phyloP scores from a whole-genome alignment of 805 yeast species.

The Geotrichum ghanense region DNA sequence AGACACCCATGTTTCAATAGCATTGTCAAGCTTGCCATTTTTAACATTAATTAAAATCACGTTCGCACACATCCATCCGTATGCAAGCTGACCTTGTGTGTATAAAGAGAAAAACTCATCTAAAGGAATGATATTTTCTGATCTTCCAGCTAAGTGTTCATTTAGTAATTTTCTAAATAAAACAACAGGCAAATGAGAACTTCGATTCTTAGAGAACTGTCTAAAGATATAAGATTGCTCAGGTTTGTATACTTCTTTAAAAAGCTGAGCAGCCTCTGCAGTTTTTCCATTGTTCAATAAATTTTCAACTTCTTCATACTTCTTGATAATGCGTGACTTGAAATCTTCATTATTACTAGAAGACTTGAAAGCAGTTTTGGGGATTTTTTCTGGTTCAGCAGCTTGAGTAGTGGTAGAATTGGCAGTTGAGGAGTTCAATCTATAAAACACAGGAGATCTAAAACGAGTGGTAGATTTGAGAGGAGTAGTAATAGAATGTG shows the following conservation, averaged over 20 bases:
- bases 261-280: conserved; percentile 3
- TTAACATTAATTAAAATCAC: conserved; percentile 17
- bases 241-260: conserved; percentile 1
- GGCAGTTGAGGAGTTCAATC: no score
- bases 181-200: not conserved
- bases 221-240: not conserved
- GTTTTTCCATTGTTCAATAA: not conserved
- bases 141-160: not conserved
- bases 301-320: not conserved
- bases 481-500: no score
- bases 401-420: no score
- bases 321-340: no score
- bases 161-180: conserved; percentile 2
- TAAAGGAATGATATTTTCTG: not conserved
- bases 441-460: no score
- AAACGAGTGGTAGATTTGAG: no score
- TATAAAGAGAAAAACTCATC: conserved; percentile 8
- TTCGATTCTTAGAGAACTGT: not conserved
- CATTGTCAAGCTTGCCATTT: conserved; percentile 17
- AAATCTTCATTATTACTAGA: no score
- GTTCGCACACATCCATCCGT: conserved; percentile 18
- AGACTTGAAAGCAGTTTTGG: no score
- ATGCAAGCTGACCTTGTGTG: conserved; percentile 7
- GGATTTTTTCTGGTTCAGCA: no score
- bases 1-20: conserved; percentile 24